Evolutionary conservation across 768 basidiomycete genomes (phyloP).

Genomic region (Calocybe cyanea): DNA sequence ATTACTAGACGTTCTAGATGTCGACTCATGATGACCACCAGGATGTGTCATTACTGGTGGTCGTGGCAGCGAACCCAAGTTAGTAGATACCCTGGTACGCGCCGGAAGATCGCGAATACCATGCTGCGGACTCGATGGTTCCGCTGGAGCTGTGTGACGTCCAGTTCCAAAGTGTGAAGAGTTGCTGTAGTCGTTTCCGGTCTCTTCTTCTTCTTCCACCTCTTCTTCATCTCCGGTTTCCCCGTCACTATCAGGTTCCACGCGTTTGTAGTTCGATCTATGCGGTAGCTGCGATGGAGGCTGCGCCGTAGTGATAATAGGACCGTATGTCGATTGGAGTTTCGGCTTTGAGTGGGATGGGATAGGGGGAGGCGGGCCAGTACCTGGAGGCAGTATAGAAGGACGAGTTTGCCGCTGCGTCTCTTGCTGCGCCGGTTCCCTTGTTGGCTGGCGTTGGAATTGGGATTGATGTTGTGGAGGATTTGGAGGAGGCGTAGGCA

Average conservation of each 20-base stretch:
- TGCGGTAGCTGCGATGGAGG: no score
- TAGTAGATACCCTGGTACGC: slow-evolving; percentile 1
- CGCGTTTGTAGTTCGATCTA: not conserved
- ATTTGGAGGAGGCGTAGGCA: slow-evolving; percentile 21
- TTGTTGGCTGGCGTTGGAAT: slow-evolving; percentile 7
- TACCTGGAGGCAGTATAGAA: not conserved
- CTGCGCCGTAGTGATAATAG: not conserved
- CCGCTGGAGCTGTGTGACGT: no score
- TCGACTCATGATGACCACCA: not conserved
- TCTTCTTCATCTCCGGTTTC: slow-evolving; percentile 20
- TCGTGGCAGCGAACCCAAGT: slow-evolving; percentile 12
- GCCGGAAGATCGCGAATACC: slow-evolving; percentile 44
- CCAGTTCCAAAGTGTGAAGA: no score
- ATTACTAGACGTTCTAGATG: not conserved
- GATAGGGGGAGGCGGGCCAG: slow-evolving; percentile 12
- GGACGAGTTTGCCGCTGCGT: slow-evolving; percentile 1
- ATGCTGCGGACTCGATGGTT: slow-evolving; percentile 33
- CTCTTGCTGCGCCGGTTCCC: not conserved
- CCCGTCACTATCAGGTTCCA: slow-evolving; percentile 1
- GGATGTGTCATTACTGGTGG: slow-evolving; percentile 7
- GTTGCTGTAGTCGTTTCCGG: slow-evolving; percentile 6
- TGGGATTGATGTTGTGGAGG: slow-evolving; percentile 11
- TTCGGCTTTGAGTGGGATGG: slow-evolving; percentile 15
- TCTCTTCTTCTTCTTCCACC: slow-evolving; percentile 15
- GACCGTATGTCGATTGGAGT: not conserved